phyloP scores from a whole-genome alignment of 257 asterid genomes.

The Orobanche coerulescens region DNA sequence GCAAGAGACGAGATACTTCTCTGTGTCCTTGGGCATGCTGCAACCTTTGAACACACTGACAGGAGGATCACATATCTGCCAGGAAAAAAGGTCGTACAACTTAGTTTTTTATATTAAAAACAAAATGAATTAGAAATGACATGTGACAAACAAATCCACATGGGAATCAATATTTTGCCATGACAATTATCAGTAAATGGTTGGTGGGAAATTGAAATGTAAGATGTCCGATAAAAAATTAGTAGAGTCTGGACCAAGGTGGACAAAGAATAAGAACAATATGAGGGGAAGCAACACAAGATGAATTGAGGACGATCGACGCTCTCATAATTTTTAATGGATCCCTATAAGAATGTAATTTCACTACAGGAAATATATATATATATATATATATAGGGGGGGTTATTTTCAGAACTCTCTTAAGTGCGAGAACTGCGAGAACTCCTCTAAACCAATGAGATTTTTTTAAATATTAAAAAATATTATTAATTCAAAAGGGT shows the following conservation, averaged over 20 bases:
- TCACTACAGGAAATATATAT: neutral
- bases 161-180: no score
- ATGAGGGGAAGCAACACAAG: neutral
- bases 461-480: no score
- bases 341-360: neutral
- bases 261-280: neutral
- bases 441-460: no score
- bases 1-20: conserved; percentile 59
- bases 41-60: conserved; percentile 82
- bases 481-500: no score
- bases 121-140: no score
- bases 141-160: neutral
- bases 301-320: neutral
- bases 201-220: no score
- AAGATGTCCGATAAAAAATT: no score
- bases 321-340: neutral
- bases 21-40: conserved; percentile 82
- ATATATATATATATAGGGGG: no score
- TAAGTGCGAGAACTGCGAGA: no score
- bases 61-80: conserved; percentile 85
- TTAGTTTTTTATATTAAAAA: neutral
- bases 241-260: no score
- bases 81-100: conserved; percentile 8
- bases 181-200: no score
- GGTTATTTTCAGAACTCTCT: no score